Evolutionary conservation across 2,329 filamentous ascomycete species (phyloP), one percentile per base, ranked within the genome.

Genomic region (Epichloe brachyelytri): DNA sequence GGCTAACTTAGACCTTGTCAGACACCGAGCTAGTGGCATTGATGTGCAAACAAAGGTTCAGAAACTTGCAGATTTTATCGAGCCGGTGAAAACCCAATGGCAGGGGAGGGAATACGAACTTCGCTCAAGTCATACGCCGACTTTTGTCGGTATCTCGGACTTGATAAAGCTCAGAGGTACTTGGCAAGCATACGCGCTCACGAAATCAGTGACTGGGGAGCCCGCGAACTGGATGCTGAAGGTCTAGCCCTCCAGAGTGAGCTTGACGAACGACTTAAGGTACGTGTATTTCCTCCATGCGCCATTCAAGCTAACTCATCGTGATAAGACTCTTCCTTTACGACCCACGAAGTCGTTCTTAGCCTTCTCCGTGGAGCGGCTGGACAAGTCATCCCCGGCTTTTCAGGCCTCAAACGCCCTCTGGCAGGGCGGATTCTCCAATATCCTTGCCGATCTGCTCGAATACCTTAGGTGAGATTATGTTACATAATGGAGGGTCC

Each of bases 291-390:
- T 20, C 10, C 34, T 43, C 6, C 37, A 22, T 33, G 51, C 37
- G 49, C 48, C 30, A n/a, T 2, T 6, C 11, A n/a, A 20, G 46
- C 56, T 60, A 30, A 59, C 50, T 51, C 11, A 20, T 36, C 7
- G 43, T 38, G 7, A 14, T 46, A 19, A 85, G 75, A 75, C 77
- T 53, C 70, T 97, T 14, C 93, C 93, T 4, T 70, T 98, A 41
- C 82, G 91, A 51, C 79, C 86, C 6, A 96, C 91, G 2, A 96
- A 96, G 63, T 88, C 88, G 0, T 86, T 97, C 62, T 71, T 98
- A n/a, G 86, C 85, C 2, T 91, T 90, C 46, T 94, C 91, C 0
- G 91, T 93, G 0, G 94, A 98, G 59, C 88, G 88, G 62, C 69
- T 97, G 7, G 85, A 88, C 46, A 86, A 85, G 58, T 77, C 78